Base-by-base conservation (phyloP, 2,329 filamentous ascomycete species). In the Xylariaceae sp. region DNA sequence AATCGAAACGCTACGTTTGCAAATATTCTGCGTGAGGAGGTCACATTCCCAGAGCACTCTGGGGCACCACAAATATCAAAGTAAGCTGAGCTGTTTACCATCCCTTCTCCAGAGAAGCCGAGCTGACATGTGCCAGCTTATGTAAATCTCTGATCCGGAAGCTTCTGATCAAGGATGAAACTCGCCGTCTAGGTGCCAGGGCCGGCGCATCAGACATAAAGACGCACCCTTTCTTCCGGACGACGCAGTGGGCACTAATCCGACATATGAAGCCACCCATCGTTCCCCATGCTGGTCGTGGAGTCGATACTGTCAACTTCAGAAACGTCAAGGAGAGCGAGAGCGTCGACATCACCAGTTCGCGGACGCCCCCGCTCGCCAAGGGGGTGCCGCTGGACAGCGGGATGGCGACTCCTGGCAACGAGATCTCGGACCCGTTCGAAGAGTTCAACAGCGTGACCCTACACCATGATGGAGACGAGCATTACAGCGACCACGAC, bases 361-460 rank as follows among this genome's bases (percentile, higher is more conserved):
- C 76, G 2, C 72, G 66, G 49, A 27, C 42, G 9, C 34, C 45
- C n/a, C 69, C 70, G 37, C 62, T 77, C 46, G 60, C 71, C 33
- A 88, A 87, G 65, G 88, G 88, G 2, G 87, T 95, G 9, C 88
- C 88, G 7, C 69, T 95, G 44, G 88, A 95, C 58, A 90, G 84
- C 30, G 87, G 86, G 1, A 70, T 94, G 37, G 78, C 84, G 2
- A 97, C 90, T 3, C 90, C 90, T 1, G 86, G 85, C 31, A 85
- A 74, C 26, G 90, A 96, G 59, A 60, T 83, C 26, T 72, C 78
- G 3, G 92, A 98, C 72, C 92, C 92, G 2, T 98, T 98, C 59
- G 87, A 96, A 64, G 92, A 97, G 63, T 98, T 98, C 66, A 98
- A 97, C 71, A 94, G 88, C 59, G 89, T 98, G 29, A 98, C 92